phyloP scores from a whole-genome alignment of 345 rosid species.

The Eucalyptus leucophloia region DNA sequence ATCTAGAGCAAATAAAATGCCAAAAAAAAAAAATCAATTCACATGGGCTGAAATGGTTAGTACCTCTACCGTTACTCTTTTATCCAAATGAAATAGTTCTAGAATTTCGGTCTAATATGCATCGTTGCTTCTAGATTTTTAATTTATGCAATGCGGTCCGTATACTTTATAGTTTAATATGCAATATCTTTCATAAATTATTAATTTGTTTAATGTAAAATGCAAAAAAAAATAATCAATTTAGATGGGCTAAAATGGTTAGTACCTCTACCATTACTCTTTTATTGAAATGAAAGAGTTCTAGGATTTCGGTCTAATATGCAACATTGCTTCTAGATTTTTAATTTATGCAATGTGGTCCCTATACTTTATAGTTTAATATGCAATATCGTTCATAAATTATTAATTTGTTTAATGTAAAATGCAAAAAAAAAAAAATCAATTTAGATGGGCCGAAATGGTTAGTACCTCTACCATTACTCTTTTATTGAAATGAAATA shows the following conservation, averaged over 20 bases:
- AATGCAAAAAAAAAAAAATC: not conserved
- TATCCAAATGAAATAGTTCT: not conserved
- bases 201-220: not conserved
- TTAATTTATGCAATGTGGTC: not conserved
- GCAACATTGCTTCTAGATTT: accelerated
- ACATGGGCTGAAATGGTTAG: not conserved
- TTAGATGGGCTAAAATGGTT: no score
- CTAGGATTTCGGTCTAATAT: not conserved
- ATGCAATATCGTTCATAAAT: accelerated
- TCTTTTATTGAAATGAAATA: not conserved
- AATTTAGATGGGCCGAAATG: no score
- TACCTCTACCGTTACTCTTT: not conserved
- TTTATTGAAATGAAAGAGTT: not conserved
- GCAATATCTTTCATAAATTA: not conserved
- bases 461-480: no score
- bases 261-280: no score
- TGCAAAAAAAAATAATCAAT: not conserved
- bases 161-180: not conserved
- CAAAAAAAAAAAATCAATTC: not conserved
- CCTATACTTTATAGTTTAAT: not conserved
- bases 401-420: not conserved
- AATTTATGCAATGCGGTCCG: accelerated
- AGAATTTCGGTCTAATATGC: not conserved
- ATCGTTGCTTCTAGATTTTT: accelerated
- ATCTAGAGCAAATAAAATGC: not conserved